Percentiles rank a stretch among this genome's conserved stretches.
These are phyloP conservation scores for Tylopilus sp. DNA, from an alignment of 768 basidiomycete species.

Conservation along the genomic window DNA sequence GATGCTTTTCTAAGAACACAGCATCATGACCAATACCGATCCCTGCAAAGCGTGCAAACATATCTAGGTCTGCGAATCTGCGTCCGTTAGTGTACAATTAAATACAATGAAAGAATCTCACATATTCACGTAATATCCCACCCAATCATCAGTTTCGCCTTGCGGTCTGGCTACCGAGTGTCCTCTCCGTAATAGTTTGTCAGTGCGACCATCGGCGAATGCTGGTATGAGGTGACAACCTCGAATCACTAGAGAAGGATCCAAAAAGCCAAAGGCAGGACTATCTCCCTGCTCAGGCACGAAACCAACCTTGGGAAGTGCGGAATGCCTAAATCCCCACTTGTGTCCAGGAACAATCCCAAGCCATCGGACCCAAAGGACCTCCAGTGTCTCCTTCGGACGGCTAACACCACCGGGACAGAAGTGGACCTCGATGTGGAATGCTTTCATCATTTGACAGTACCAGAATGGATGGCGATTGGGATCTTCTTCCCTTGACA, in stretches of 20 bases:
- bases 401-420: not conserved
- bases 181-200: not conserved
- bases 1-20: too few relatives aligned
- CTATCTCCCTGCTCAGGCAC: not conserved
- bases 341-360: not conserved
- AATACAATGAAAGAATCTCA: not conserved
- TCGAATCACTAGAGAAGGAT: not conserved
- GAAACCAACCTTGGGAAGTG: not conserved
- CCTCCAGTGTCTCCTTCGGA: not conserved
- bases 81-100: not conserved
- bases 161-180: not conserved
- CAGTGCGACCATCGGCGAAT: not conserved
- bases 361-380: not conserved
- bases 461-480: slow-evolving; percentile 1
- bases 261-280: not conserved
- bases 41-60: not conserved
- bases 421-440: not conserved
- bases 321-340: not conserved
- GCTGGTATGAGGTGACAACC: not conserved
- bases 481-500: not conserved
- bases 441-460: not conserved
- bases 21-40: not conserved
- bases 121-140: not conserved
- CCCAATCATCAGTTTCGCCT: not conserved
- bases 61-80: slow-evolving; percentile 3